Evolutionary conservation across 2,329 filamentous ascomycete species (phyloP), one percentile per base, ranked within the genome.

Genomic region (Pseudopithomyces chartarum): DNA sequence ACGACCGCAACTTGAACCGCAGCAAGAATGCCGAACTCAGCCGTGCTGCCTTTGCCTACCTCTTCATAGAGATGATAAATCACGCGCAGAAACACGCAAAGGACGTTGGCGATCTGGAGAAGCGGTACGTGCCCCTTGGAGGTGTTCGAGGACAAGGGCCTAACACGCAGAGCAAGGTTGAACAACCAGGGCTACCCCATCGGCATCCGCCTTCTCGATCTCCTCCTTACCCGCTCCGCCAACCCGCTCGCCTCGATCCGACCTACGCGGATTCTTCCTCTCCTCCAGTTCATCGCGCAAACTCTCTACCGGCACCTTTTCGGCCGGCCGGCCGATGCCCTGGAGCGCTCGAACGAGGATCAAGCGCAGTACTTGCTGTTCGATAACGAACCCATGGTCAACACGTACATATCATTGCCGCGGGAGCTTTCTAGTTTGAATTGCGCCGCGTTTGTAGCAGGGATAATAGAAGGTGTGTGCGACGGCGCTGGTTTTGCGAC

Each of bases 341-440:
- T 99, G 56, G 95, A 99, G 80, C 93, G 95, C 79, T 91, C 88
- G 57, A 88, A 90, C 8, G 86, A 88, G 52, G 94, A 92, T 51
- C 89, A 91, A 8, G 92, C 95, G 67, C 94, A 98, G 81, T 99
- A 98, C 82, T 98, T 99, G 94, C 95, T 99, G 68, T 91, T 93
- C 68, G 95, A 99, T 79, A 98, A 99, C 78, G 95, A 98, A 75
- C 95, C 95, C 20, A 83, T 98, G 49, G 94, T 98, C 38, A 98
- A 97, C 78, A 89, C 90, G 60, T 98, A 95, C 79, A 90, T 99
- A 72, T 92, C 88, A 68, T 90, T 98, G 52, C 95, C 95, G 15
- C 90, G 90, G 70, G 95, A 99, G 79, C 96, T 99, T 91, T 92
- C 86, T 78, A 91, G 95, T 84, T 83, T 99, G 70, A 98, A 97